Conservation (phyloP, 2,329 filamentous ascomycete genomes). For the Aspergillus quadrilineatus region DNA sequence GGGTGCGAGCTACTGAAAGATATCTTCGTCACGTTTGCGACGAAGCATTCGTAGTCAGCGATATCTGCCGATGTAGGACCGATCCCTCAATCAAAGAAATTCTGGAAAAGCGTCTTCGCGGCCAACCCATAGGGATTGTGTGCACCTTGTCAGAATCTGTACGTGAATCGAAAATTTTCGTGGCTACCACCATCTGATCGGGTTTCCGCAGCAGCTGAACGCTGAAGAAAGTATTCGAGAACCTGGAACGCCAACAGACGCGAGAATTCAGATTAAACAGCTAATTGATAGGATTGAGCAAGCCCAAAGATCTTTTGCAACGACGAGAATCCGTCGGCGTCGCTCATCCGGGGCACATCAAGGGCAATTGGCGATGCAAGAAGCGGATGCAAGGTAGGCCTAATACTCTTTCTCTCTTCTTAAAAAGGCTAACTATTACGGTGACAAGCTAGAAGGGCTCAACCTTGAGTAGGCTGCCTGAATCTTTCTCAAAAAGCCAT, state of each 20-base stretch:
- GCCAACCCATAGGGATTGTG: too few species aligned
- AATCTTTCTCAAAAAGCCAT: background rate
- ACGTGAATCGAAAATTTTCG: conserved; percentile 11
- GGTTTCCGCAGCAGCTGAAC: conserved; percentile 11
- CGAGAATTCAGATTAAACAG: background rate
- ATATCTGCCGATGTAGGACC: conserved; percentile 20
- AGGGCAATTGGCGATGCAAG: background rate
- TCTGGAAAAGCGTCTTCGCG: too few species aligned
- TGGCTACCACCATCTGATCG: conserved; percentile 3
- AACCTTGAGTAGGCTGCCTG: background rate
- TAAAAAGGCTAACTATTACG: background rate
- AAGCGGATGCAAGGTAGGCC: background rate
- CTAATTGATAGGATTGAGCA: conserved; percentile 3
- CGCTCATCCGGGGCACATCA: background rate
- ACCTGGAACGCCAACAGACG: background rate
- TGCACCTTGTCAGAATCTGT: too few species aligned
- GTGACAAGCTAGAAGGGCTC: conserved; percentile 1
- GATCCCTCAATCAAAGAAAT: too few species aligned
- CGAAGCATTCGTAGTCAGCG: conserved; percentile 23
- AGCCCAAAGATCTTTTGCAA: background rate
- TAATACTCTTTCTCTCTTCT: background rate
- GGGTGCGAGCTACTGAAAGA: conserved; percentile 21
- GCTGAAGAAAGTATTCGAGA: conserved; percentile 13
- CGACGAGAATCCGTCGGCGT: background rate
- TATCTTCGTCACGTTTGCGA: conserved; percentile 24